Conservation (phyloP, 1,284 basidiomycete genomes). For the Meripilus lineatus region DNA sequence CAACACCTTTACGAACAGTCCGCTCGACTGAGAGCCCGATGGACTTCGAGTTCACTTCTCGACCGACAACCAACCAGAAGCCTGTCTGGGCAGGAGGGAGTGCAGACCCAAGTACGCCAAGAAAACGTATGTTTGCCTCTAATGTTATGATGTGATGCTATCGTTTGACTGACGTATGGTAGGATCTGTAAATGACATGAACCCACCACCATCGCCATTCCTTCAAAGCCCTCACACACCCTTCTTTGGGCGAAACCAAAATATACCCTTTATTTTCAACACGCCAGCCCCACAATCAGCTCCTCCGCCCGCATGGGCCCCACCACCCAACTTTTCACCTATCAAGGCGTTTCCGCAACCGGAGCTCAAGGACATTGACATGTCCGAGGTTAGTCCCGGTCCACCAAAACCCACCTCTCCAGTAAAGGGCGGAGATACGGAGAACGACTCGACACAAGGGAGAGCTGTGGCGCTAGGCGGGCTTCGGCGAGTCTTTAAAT, state of each 20-base stretch:
- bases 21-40: slow-evolving; percentile 75
- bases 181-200: slow-evolving; percentile 55
- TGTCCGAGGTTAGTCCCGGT: slow-evolving; percentile 62
- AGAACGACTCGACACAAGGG: slow-evolving; percentile 27
- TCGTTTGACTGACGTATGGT: slow-evolving; percentile 1
- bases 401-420: slow-evolving; percentile 19
- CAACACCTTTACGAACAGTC: slow-evolving; percentile 3
- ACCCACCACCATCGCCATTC: slow-evolving; percentile 39
- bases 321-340: slow-evolving; percentile 53
- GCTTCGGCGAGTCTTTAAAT: slow-evolving; percentile 61
- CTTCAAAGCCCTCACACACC: slow-evolving; percentile 39
- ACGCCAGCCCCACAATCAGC: slow-evolving; percentile 44
- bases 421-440: slow-evolving; percentile 31
- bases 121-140: slow-evolving; percentile 53
- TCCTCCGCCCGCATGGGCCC: slow-evolving; percentile 53
- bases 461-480: slow-evolving; percentile 60
- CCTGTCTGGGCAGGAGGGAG: slow-evolving; percentile 49
- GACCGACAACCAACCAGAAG: slow-evolving; percentile 42
- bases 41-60: slow-evolving; percentile 70
- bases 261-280: slow-evolving; percentile 69
- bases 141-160: neutral
- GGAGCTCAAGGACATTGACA: slow-evolving; percentile 66
- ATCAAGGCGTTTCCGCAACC: slow-evolving; percentile 53
- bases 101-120: slow-evolving; percentile 45
- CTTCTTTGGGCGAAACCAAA: slow-evolving; percentile 55